phyloP scores from a whole-genome alignment of 768 basidiomycete species.

The Tephrocybe sp. region DNA sequence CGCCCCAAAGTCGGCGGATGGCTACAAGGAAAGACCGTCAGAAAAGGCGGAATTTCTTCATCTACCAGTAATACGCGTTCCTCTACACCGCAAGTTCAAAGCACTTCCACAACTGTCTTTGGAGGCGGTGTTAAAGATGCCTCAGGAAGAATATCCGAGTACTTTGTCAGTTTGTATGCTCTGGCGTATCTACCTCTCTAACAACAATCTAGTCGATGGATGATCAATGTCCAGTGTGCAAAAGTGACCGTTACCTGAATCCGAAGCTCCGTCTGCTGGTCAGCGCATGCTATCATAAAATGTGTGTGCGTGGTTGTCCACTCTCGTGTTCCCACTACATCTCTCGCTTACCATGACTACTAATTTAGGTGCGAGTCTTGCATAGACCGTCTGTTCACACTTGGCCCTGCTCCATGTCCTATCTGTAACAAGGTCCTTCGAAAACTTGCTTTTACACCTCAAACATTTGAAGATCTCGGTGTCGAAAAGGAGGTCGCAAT shows the following conservation, averaged over 20 bases:
- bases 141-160: conserved; percentile 79
- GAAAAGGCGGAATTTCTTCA: conserved; percentile 53
- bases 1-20: conserved; percentile 44
- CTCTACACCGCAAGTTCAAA: conserved; percentile 64
- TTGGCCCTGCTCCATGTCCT: conserved; percentile 95
- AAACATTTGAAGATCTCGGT: conserved; percentile 88
- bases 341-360: conserved; percentile 1
- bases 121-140: conserved; percentile 86
- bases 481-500: conserved; percentile 96
- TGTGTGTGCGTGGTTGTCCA: conserved; percentile 48
- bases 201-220: conserved; percentile 62
- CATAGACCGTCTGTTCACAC: conserved; percentile 92
- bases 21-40: conserved; percentile 74
- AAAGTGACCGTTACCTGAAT: conserved; percentile 93
- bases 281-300: conserved; percentile 97
- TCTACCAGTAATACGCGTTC: conserved; percentile 53
- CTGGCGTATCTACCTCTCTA: neutral
- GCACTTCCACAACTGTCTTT: conserved; percentile 71
- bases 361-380: conserved; percentile 90
- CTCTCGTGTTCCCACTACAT: neutral
- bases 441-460: conserved; percentile 92
- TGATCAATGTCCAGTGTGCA: conserved; percentile 96
- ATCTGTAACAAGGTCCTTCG: conserved; percentile 84
- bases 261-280: conserved; percentile 92
- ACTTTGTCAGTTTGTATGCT: conserved; percentile 53